Conservation (phyloP, 1,139 yeast genomes). For the Taphrina confusa region DNA sequence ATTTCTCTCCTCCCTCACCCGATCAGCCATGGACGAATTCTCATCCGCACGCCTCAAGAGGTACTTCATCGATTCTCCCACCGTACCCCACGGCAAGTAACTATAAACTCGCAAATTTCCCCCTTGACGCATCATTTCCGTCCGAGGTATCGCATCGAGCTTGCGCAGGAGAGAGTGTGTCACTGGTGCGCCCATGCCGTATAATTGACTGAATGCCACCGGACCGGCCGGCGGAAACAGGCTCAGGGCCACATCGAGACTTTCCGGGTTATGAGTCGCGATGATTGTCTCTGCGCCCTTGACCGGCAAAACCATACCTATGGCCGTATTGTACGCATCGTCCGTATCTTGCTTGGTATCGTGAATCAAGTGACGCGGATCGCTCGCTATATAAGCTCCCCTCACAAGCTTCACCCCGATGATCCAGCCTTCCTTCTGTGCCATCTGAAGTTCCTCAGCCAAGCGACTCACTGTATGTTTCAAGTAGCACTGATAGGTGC, state of each 20-base stretch:
- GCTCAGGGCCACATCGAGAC: conserved; percentile 52
- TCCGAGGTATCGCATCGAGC: conserved; percentile 10
- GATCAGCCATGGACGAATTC: conserved; percentile 48
- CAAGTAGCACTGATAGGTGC: conserved; percentile 92
- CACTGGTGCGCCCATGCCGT: conserved; percentile 94
- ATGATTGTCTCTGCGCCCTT: conserved; percentile 71
- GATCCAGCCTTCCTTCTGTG: conserved; percentile 62
- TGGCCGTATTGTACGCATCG: conserved; percentile 69
- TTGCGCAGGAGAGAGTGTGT: conserved; percentile 71
- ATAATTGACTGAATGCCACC: conserved; percentile 68
- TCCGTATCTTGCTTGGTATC: conserved; percentile 78
- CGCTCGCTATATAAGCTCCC: conserved; percentile 95
- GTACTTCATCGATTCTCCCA: conserved; percentile 88
- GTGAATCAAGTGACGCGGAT: conserved; percentile 77
- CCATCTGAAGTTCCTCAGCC: conserved; percentile 63
- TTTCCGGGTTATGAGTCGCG: conserved; percentile 84
- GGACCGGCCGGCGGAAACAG: conserved; percentile 34
- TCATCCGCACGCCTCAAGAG: conserved; percentile 89
- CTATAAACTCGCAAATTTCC: conserved; percentile 71
- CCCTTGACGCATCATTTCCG: neutral
- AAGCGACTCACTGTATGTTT: conserved; percentile 67
- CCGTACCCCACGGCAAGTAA: conserved; percentile 99
- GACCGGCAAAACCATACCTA: conserved; percentile 51
- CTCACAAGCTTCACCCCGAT: conserved; percentile 91
- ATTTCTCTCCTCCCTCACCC: conserved; percentile 24